Evolutionary conservation across 768 basidiomycete species (phyloP).

Genomic region (Clavulina sp.): DNA sequence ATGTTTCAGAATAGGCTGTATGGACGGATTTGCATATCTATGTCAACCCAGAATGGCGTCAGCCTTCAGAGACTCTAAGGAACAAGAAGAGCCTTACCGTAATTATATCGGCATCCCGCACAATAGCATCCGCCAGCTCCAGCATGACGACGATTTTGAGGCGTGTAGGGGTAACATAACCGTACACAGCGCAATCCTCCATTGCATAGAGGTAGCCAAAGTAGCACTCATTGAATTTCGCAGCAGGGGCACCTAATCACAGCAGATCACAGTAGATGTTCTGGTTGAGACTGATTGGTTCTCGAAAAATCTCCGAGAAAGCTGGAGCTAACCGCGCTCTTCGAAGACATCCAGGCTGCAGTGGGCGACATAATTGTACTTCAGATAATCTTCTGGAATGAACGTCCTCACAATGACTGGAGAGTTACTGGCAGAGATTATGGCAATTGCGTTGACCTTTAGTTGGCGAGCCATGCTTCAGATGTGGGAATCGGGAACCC

Average conservation of each 20-base stretch:
- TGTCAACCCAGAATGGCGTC: slow-evolving; percentile 1
- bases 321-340: slow-evolving; percentile 51
- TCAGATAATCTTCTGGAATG: slow-evolving; percentile 36
- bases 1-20: slow-evolving; percentile 66
- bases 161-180: slow-evolving; percentile 75
- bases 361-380: slow-evolving; percentile 85
- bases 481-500: no score
- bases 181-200: slow-evolving; percentile 86
- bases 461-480: background rate
- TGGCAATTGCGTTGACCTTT: slow-evolving; percentile 41
- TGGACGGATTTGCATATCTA: slow-evolving; percentile 86
- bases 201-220: slow-evolving; percentile 75
- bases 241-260: slow-evolving; percentile 22
- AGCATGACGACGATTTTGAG: slow-evolving; percentile 74
- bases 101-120: slow-evolving; percentile 62
- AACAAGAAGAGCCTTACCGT: slow-evolving; percentile 30
- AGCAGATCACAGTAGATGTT: slow-evolving; percentile 3
- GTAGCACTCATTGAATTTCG: slow-evolving; percentile 60
- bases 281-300: background rate
- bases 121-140: slow-evolving; percentile 62
- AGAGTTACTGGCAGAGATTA: slow-evolving; percentile 70
- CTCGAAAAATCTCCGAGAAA: slow-evolving; percentile 9
- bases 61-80: background rate
- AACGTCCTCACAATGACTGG: slow-evolving; percentile 66
- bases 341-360: slow-evolving; percentile 83